Base-by-base conservation (phyloP, 345 rosid genomes). In the Psidium friedrichsthalianum region DNA sequence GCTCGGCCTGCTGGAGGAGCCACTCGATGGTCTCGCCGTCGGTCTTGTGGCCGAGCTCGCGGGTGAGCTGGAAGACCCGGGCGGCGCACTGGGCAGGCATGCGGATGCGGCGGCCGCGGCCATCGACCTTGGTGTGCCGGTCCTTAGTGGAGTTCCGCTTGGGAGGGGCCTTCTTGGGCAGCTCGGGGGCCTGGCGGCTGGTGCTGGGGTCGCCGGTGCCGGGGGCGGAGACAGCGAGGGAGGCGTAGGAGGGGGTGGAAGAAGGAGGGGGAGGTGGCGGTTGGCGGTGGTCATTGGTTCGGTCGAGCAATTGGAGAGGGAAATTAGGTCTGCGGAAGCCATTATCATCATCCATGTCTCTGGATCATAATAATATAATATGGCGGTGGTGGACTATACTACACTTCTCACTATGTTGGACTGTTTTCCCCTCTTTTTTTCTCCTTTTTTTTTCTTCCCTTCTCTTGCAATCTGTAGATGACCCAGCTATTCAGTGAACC, bases 71-170 rank as follows among this genome's bases (percentile, higher is more conserved):
- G 87, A 96, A 96, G 83, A 96, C 98, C 92, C 99, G 91, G 44
- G 98, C 99, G 0, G 99, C 99, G 74, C 99, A 96, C 69, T 94
- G 88, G 51, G 98, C 98, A 0, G 99, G 99, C 98, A 96, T 96
- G 74, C 99, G 96, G 93, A 96, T 96, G 92, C 98, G 92, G 64
- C 98, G 96, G 56, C 98, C 98, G 0, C 98, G 98, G 56, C 98
- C 98, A n/a, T 96, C 98, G 18, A 96, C 98, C 89, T 96, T 96
- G 86, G 98, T 96, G 93, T 96, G 98, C 74, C 98, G 90, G 90
- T 96, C 98, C 83, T 94, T 96, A 27, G 97, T 92, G 12, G 98
- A 92, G 76, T 93, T 86, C 59, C 98, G 90, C 84, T 94, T 95
- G 1, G 98, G 95, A n/a, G 92, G 92, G 3, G 94, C 89, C 76